Base-by-base conservation (phyloP, 2,329 filamentous ascomycete species). In the Exophiala aquamarina region DNA sequence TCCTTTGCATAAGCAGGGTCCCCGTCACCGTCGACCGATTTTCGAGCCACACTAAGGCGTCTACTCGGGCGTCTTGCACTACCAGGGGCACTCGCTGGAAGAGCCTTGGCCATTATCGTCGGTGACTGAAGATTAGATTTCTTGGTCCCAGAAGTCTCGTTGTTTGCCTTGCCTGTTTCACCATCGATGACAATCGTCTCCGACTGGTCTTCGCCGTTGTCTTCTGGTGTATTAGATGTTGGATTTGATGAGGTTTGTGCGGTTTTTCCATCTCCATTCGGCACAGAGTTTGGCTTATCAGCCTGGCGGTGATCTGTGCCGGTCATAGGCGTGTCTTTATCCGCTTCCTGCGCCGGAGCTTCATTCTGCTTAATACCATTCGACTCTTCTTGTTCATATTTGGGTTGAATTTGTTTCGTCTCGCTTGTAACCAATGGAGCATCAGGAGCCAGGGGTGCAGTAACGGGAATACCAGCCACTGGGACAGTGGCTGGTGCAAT, bases 61-160 rank as follows among this genome's bases (percentile, higher is more conserved):
- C 54, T 47, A 41, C 50, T 54, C 3, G 34, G 26, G 33, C 54
- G 48, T 35, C 41, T 43, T 26, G 23, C 50, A 18, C 54, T 52
- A 11, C 36, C 41, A 7, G 51, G 51, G 4, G 47, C 52, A 7
- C 35, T 44, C 7, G 50, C 39, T 9, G 41, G 14, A 8, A 54
- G 28, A 11, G 44, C 38, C 29, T 50, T 54, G n/a, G 44, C 44
- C 10, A 44, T 47, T n/a, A 56, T 51, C 3, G 31, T 44, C 3
- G 54, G 54, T 26, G 54, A 56, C 23, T 51, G 50, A 21, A 47
- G 15, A 9, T 18, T 19, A 18, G 41, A 42, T 43, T 42, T 46
- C 31, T 21, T 49, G 10, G 23, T 13, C 8, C 32, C 17, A 8
- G 34, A 18, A 11, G 20, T 21, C 7, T 19, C 19, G 17, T 37